Evolutionary conservation across 192 early-diverging fungal species (phyloP).

Genomic region (Dimargaris xerosporica): DNA sequence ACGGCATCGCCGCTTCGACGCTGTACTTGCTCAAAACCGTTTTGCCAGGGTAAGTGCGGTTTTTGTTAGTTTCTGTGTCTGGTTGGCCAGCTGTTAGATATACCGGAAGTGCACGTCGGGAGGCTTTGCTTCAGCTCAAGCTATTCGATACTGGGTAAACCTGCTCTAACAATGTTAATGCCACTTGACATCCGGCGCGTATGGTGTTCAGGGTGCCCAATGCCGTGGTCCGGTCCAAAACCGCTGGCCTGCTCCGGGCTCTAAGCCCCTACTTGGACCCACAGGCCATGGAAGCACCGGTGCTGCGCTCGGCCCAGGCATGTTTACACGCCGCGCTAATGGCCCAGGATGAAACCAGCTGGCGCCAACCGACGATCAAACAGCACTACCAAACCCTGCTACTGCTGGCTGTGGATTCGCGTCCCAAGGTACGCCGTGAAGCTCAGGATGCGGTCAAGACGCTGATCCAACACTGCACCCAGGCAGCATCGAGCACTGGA

Average conservation of each 20-base stretch:
- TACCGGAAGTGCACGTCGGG: not conserved
- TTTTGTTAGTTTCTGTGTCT: not conserved
- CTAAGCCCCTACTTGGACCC: conserved; percentile 42
- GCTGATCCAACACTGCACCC: conserved; percentile 56
- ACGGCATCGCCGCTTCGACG: conserved; percentile 40
- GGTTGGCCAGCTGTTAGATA: not conserved
- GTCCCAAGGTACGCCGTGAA: conserved; percentile 79
- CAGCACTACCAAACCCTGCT: conserved; percentile 60
- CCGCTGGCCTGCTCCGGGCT: conserved; percentile 33
- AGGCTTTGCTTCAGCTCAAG: not conserved
- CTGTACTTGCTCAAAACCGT: conserved; percentile 70
- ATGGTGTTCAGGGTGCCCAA: conserved; percentile 28
- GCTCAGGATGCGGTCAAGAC: conserved; percentile 68
- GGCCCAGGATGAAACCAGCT: conserved; percentile 58
- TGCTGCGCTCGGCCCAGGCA: conserved; percentile 57
- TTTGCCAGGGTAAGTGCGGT: conserved; percentile 46
- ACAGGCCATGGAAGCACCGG: conserved; percentile 51
- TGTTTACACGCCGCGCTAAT: conserved; percentile 67
- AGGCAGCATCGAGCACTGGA: conserved; percentile 38
- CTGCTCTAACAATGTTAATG: not conserved
- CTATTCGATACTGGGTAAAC: not conserved
- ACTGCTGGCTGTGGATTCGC: conserved; percentile 57
- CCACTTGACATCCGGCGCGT: too few species aligned
- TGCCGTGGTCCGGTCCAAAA: conserved; percentile 44
- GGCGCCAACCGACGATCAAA: conserved; percentile 51